A percentile compares a stretch with the other conserved stretches of the same genome.
Conservation (phyloP, 2,329 filamentous ascomycete species). For the Cucurbitaria berberidis region DNA sequence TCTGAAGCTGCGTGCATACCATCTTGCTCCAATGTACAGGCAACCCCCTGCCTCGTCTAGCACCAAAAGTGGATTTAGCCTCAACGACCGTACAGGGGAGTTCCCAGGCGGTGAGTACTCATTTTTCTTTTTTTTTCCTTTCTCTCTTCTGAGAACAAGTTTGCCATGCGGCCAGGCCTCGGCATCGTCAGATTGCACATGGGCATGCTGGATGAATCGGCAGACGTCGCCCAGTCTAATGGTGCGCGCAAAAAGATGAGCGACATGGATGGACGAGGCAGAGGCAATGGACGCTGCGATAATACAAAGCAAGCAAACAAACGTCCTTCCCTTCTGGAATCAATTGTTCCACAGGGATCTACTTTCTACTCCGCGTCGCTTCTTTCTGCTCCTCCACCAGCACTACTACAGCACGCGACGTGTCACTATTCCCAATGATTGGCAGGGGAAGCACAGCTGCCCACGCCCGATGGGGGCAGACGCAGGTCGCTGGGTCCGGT, state of each 20-base stretch:
- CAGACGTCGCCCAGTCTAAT: conserved; percentile 3
- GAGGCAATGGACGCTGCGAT: no score
- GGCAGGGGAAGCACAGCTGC: conserved; percentile 28
- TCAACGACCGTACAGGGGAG: conserved; percentile 31
- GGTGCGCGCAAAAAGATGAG: no score
- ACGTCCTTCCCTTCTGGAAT: conserved; percentile 31
- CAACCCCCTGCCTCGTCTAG: conserved; percentile 35
- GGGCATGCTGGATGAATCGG: conserved; percentile 9
- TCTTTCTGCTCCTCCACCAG: conserved; percentile 19
- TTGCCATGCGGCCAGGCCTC: conserved; percentile 23
- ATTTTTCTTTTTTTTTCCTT: conserved; percentile 24
- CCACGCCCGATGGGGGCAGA: conserved; percentile 25
- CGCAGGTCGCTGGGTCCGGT: conserved; percentile 28
- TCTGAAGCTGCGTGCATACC: conserved; percentile 45
- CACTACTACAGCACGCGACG: conserved; percentile 45
- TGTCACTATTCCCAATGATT: conserved; percentile 32
- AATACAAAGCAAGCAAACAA: no score
- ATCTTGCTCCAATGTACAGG: conserved; percentile 32
- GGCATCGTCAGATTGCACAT: conserved; percentile 9
- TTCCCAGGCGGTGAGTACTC: conserved; percentile 40
- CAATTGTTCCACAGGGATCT: conserved; percentile 36
- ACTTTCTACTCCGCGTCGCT: conserved; percentile 22
- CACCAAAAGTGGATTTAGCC: conserved; percentile 38
- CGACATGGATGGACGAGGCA: no score
- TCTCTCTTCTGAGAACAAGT: conserved; percentile 18